Base-by-base conservation (phyloP, 768 basidiomycete species). In the Amanita subjunquillea region DNA sequence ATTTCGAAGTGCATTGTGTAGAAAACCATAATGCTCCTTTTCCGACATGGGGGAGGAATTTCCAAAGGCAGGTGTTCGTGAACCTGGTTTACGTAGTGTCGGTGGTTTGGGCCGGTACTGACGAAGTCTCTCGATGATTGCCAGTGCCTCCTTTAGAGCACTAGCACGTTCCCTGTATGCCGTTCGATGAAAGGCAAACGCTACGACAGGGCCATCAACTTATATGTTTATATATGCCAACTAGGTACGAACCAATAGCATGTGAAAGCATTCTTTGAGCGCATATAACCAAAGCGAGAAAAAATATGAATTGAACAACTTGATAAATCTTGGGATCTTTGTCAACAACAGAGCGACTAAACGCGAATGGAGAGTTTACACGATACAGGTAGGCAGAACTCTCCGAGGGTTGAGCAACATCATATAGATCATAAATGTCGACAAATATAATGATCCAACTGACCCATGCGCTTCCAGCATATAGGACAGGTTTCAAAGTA, bases 371-470 rank as follows among this genome's bases (percentile, higher is more conserved):
- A 60, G 27, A 3, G 58, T 63, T 51, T 55, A 83, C 83, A 48
- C 78, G 68, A 40, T 70, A 64, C 2, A 85, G 83, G 58, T 91
- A 90, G 2, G 86, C 85, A 37, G 70, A 69, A 60, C 83, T 87
- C 3, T 61, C 39, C 12, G 45, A 57, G 3, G 66, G 59, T 6
- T 75, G 59, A 12, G 62, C 62, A 9, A 55, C 51, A 55, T 80
- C 62, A 57, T 83, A 77, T 45, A 90, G 65, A 22, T 71, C 55
- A 64, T 73, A 90, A 53, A 91, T 85, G 51, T 77, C 67, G 44
- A 67, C 71, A 62, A 91, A 91, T 43, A 89, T 75, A 57, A 91
- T 83, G 43, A 74, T 71, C 87, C 87, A 91, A 54, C 83, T 83
- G 38, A 76, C 75, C 79, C 84, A 88, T 4, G 70, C 73, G 53